phyloP scores from a whole-genome alignment of 2,329 filamentous ascomycete species.

The Fusarium udum region DNA sequence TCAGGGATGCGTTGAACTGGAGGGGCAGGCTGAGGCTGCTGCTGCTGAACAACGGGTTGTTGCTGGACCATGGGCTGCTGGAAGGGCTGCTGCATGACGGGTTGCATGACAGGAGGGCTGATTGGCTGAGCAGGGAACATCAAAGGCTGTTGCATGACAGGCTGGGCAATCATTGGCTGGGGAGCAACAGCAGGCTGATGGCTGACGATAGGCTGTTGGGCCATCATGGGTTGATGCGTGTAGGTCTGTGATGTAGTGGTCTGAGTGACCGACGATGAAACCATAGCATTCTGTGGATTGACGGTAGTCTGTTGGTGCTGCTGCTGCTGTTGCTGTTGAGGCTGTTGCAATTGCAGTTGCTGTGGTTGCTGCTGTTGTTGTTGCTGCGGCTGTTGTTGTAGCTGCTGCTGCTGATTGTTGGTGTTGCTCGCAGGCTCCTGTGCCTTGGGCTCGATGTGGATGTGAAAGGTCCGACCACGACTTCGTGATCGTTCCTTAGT shows the following conservation, averaged over 20 bases:
- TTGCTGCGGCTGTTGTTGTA: constrained; percentile 8
- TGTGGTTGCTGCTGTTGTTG: constrained; percentile 22
- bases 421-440: constrained; percentile 17
- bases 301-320: constrained; percentile 8
- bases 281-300: constrained; percentile 12
- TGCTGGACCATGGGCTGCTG: constrained; percentile 21
- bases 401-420: constrained; percentile 17
- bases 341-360: constrained; percentile 11
- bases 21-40: constrained; percentile 13
- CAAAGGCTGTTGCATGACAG: constrained; percentile 20
- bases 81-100: constrained; percentile 28
- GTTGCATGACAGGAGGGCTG: constrained; percentile 17
- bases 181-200: constrained; percentile 32
- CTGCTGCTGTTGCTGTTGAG: constrained; percentile 19
- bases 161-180: constrained; percentile 30
- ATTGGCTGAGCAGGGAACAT: constrained; percentile 29
- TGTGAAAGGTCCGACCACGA: constrained; percentile 42
- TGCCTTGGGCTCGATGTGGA: constrained; percentile 41
- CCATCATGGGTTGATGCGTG: constrained; percentile 27
- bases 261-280: constrained; percentile 23
- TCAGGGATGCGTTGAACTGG: constrained; percentile 27
- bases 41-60: constrained; percentile 14
- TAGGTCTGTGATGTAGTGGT: constrained; percentile 18
- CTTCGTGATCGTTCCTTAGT: constrained; percentile 38
- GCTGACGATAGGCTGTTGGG: constrained; percentile 18